phyloP scores from a whole-genome alignment of 345 rosid genomes.

The Dipteronia dyeriana region DNA sequence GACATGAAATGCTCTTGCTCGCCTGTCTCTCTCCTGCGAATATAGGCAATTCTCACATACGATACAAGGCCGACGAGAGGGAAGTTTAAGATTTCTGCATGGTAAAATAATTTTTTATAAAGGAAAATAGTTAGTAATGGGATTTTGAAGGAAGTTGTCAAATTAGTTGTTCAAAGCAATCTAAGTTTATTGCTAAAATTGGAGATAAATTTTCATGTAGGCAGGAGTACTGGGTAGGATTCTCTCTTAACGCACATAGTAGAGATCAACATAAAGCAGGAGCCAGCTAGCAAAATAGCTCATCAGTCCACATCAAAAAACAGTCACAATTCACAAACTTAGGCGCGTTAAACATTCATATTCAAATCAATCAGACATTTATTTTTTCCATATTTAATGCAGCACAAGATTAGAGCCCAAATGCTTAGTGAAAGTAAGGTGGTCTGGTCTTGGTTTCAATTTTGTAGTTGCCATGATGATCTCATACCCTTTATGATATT shows the following conservation, averaged over 20 bases:
- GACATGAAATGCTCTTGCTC: slow-evolving; percentile 88
- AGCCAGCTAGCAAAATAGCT: neutral
- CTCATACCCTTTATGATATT: neutral
- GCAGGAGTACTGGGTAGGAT: neutral
- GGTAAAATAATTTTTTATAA: neutral
- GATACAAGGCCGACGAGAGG: slow-evolving; percentile 71
- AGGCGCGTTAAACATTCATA: neutral
- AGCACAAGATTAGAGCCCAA: neutral
- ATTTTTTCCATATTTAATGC: neutral
- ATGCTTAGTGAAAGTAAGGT: neutral
- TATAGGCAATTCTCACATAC: slow-evolving; percentile 91
- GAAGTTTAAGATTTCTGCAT: slow-evolving; percentile 80
- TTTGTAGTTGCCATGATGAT: neutral
- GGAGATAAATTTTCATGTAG: neutral
- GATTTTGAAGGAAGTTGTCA: neutral
- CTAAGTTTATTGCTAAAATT: neutral
- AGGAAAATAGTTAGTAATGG: neutral
- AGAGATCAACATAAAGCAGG: slow-evolving; percentile 8
- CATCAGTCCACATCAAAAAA: neutral
- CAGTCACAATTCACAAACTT: neutral
- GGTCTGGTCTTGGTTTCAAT: neutral
- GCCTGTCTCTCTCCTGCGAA: slow-evolving; percentile 60
- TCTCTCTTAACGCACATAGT: neutral
- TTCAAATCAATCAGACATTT: neutral
- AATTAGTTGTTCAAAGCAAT: neutral